Evolutionary conservation across 2,329 filamentous ascomycete genomes (phyloP), one percentile per base, ranked within the genome.

Genomic region (Microdochium nivale): DNA sequence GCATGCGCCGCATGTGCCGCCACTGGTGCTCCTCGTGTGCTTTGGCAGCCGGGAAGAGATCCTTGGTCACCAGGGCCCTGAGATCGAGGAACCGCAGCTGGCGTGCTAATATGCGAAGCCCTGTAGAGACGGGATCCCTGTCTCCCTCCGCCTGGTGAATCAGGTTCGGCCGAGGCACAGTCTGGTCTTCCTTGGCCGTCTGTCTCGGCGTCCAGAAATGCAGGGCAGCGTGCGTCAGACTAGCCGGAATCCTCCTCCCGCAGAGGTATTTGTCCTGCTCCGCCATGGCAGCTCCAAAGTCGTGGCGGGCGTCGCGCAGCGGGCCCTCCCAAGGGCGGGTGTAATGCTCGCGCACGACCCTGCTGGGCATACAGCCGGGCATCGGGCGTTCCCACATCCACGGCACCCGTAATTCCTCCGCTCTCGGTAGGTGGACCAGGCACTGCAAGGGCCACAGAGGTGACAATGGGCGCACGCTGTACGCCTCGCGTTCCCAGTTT

Each of bases 291-390:
- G 50, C 53, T n/a, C 56, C 59, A 37, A 63, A 59, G 51, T 61
- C 59, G 48, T 58, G 55, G 47, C 60, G 59, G 46, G 55, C 57
- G 49, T 63, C 60, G n/a, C 61, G 55, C 53, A 58, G 55, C 11
- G 60, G 59, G 13, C 60, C 60, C 53, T 59, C 57, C 59, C 61
- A 63, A 19, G 53, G 51, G 21, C 58, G 57, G 24, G 53, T 50
- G 48, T 51, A 55, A 30, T 54, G 53, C 48, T 49, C 48, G 25
- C 54, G 54, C 37, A 56, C 47, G 19, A 51, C 48, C 47, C 47
- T 44, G 47, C 52, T 51, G 2, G 49, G 23, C 21, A 58, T 54
- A 25, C 54, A 47, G 13, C 47, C 21, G n/a, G 58, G 58, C 30
- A 55, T 25, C 19, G 49, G 49, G 47, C 56, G 56, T 53, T 62